These are phyloP conservation scores for Yamadazyma sp. DNA, from an alignment of 805 yeast genomes.

Conservation along the genomic window DNA sequence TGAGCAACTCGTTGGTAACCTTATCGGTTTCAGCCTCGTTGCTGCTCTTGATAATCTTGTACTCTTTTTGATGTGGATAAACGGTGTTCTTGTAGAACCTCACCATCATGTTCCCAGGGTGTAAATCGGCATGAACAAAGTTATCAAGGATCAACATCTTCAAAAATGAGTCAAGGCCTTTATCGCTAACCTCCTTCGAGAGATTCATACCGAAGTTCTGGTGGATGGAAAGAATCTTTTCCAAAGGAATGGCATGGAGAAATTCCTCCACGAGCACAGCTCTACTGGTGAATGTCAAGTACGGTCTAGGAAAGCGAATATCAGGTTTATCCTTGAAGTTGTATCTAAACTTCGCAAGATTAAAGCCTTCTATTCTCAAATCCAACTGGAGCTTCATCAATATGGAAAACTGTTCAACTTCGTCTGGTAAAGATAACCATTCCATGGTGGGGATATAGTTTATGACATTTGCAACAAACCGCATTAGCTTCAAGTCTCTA, in stretches of 20 bases:
- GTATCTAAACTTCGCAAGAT: constrained; percentile 66
- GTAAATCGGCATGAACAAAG: constrained; percentile 94
- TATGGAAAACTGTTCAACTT: constrained; percentile 81
- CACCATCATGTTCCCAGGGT: constrained; percentile 92
- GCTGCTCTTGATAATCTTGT: constrained; percentile 41
- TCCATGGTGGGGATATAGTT: constrained; percentile 90
- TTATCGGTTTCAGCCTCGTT: constrained; percentile 48
- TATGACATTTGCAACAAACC: constrained; percentile 67
- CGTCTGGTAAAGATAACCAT: constrained; percentile 94
- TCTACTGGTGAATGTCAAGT: constrained; percentile 60
- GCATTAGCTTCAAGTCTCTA: constrained; percentile 84
- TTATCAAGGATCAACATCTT: constrained; percentile 92
- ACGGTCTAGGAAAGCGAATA: constrained; percentile 80
- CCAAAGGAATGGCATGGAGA: constrained; percentile 81
- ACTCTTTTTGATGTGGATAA: constrained; percentile 42
- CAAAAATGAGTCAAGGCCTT: constrained; percentile 85
- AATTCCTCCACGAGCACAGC: constrained; percentile 83
- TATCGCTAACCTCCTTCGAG: constrained; percentile 71
- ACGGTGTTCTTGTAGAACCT: constrained; percentile 57
- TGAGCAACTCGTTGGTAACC: constrained; percentile 42
- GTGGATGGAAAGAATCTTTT: constrained; percentile 54
- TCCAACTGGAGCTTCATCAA: constrained; percentile 90
- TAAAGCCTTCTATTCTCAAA: constrained; percentile 83
- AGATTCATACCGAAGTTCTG: constrained; percentile 48
- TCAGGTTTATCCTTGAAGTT: constrained; percentile 61